Evolutionary conservation across 805 yeast genomes (phyloP).

Genomic region (Priceomyces carsonii): DNA sequence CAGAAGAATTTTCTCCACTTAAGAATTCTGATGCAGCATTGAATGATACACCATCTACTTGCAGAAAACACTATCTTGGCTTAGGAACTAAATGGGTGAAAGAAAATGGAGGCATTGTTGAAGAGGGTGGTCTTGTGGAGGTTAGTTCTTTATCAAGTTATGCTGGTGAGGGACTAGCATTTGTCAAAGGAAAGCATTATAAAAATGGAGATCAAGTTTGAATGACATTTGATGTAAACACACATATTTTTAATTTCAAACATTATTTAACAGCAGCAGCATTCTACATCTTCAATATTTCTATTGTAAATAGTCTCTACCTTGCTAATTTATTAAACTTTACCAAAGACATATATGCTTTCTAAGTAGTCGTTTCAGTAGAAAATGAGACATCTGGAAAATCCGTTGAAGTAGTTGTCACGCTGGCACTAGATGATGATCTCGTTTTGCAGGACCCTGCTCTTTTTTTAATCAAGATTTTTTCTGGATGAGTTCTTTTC

Average conservation of each 20-base stretch:
- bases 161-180: slow-evolving; percentile 67
- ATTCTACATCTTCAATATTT: not conserved
- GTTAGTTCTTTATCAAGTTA: slow-evolving; percentile 77
- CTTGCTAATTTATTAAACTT: not conserved
- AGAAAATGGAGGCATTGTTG: slow-evolving; percentile 65
- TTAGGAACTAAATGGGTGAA: slow-evolving; percentile 76
- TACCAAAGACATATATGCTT: not conserved
- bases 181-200: slow-evolving; percentile 48
- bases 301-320: not conserved
- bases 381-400: slow-evolving; percentile 3
- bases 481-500: not conserved
- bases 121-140: slow-evolving; percentile 58
- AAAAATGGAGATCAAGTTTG: slow-evolving; percentile 32
- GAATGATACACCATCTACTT: slow-evolving; percentile 83
- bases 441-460: slow-evolving; percentile 1
- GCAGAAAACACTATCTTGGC: slow-evolving; percentile 60
- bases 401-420: not conserved
- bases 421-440: slow-evolving; percentile 1
- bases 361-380: slow-evolving; percentile 7
- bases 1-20: slow-evolving; percentile 87
- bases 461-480: slow-evolving; percentile 3
- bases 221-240: too few species aligned
- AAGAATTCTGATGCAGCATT: slow-evolving; percentile 86
- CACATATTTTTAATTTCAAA: not conserved
- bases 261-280: not conserved